Evolutionary conservation across 768 basidiomycete species (phyloP).

Genomic region (Serendipita indica): DNA sequence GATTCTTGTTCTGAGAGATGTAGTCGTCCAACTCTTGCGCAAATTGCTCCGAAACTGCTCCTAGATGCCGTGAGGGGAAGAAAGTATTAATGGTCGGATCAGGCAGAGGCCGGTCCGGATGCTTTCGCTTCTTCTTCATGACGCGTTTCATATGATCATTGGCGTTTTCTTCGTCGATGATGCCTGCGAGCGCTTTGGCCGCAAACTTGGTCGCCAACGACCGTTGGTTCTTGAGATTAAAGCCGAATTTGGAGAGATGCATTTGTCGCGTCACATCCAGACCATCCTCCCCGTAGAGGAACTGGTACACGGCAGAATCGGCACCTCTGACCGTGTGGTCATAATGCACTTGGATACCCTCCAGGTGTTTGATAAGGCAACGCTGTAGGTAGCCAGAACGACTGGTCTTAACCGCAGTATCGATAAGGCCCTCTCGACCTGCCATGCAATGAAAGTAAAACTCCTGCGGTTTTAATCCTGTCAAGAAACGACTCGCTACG

Average conservation of each 20-base stretch:
- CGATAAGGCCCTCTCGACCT: constrained; percentile 94
- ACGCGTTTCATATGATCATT: constrained; percentile 75
- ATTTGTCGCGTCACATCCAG: constrained; percentile 96
- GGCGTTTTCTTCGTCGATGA: constrained; percentile 55
- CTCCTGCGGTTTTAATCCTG: constrained; percentile 94
- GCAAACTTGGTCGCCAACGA: constrained; percentile 61
- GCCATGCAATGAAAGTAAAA: constrained; percentile 99
- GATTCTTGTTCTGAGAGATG: constrained; percentile 54
- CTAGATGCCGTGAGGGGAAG: constrained; percentile 66
- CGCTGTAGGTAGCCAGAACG: constrained; percentile 97
- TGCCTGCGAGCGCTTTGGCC: constrained; percentile 41
- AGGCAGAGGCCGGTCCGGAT: constrained; percentile 24
- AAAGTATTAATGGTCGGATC: constrained; percentile 61
- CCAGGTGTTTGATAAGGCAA: constrained; percentile 95
- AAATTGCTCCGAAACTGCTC: constrained; percentile 85
- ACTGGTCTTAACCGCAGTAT: constrained; percentile 97
- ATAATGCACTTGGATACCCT: constrained; percentile 92
- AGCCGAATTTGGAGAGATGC: constrained; percentile 80
- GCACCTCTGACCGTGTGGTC: constrained; percentile 95
- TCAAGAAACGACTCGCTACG: constrained; percentile 95
- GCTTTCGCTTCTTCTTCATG: constrained; percentile 49
- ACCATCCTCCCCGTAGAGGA: constrained; percentile 91
- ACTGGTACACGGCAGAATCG: constrained; percentile 87
- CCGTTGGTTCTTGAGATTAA: constrained; percentile 71
- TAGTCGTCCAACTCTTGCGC: constrained; percentile 69